Base-by-base conservation (phyloP, 331 rosid genomes). In the Pyracantha coccinea region DNA sequence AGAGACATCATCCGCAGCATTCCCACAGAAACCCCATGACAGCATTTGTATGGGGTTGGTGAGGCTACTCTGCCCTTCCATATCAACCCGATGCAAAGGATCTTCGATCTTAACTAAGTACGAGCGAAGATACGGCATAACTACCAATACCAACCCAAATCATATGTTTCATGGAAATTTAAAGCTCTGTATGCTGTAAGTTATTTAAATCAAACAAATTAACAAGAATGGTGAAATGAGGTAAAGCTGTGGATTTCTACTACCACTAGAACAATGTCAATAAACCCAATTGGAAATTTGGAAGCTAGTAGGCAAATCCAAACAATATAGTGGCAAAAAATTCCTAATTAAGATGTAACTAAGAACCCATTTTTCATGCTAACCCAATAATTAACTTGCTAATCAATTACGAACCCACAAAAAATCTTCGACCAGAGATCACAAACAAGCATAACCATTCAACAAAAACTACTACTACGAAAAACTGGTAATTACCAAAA, bases 31-130 rank as follows among this genome's bases (percentile, higher is more conserved):
- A 66, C 74, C 79, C 52, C 62, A 54, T 10, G 84, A 52, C 78
- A 31, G 55, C 71, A 72, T 47, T 63, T 78, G 82, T 74, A 38
- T 59, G 29, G 77, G 50, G 73, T 68, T 78, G 27, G 73, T 68
- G 50, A 80, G 73, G 80, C 85, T 62, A 68, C 83, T 77, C 69
- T 76, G 77, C 63, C 75, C 90, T 73, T 89, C 92, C 95, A 89
- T 89, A 13, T 14, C 66, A 68, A 44, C 66, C 66, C 21, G 8
- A 13, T 25, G 63, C 33, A 53, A 74, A 35, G 62, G 35, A 73
- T 33, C 66, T 74, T 78, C 33, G 12, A 24, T 72, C 44, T 68
- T 20, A 64, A 68, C 74, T 15, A 57, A 55, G 53, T 61, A 78
- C 78, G 57, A 73, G 64, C 68, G 80, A 67, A 27, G 69, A 81